Evolutionary conservation across 2,329 filamentous ascomycete species (phyloP), one percentile per base, ranked within the genome.

Genomic region (Aspergillus sp.): DNA sequence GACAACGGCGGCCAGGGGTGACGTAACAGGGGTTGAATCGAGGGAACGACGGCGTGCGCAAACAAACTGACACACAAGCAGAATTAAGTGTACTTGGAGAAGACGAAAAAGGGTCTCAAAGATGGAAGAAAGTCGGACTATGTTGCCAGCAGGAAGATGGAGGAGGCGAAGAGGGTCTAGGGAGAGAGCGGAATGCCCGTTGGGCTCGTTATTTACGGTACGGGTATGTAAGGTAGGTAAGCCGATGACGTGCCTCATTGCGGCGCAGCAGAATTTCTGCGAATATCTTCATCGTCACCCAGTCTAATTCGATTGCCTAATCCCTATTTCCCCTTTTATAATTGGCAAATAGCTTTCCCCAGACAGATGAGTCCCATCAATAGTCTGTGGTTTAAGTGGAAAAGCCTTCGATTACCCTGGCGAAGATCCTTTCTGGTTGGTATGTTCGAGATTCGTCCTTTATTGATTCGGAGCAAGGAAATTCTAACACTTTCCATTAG

Each of bases 331-430:
- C 55, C 32, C 54, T 22, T 56, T 43, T 32, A 44, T 30, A 32
- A 39, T 32, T 43, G 50, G 44, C 38, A 51, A 36, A 38, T 17
- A 17, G 36, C n/a, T n/a, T 39, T 57, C 60, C 20, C 15, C 53
- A 62, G 58, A 56, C 62, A 61, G 58, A 78, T 77, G 75, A 69
- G 67, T 61, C 65, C 69, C 6, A 64, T 79, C 17, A 77, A 76
- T 62, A 76, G 74, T 60, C 73, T 85, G 50, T 88, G 84, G 84
- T 82, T 80, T 65, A 81, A 79, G 72, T 88, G 85, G 85, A 87
- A 86, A 71, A 79, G 79, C 67, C 75, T 86, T 55, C 78, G 78
- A 60, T 77, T 88, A 36, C 85, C 85, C 45, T 88, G 85, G 85
- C 77, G 85, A 60, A 81, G 78, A 68, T 80, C 78, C 52, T 85